Base-by-base conservation (phyloP, 768 basidiomycete species). In the Butyriboletus loyo region DNA sequence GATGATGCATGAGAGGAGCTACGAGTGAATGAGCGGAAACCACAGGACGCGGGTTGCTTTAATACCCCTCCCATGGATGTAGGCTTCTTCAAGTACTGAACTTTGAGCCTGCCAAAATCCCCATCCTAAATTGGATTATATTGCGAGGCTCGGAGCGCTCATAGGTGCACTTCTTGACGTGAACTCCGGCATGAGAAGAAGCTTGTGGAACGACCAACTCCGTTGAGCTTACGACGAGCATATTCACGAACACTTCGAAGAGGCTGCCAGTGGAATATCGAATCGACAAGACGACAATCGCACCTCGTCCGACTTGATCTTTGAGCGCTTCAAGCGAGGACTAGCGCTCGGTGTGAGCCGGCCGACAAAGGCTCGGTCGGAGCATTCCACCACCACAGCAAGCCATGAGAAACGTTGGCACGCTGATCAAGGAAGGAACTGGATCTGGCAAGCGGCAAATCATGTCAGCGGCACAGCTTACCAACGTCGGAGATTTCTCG, bases 401-500 rank as follows among this genome's bases (percentile, higher is more conserved):
- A 44, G 55, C 56, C 55, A 57, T 31, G 21, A 30, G 3, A 11
- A 51, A 5, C 7, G n/a, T 15, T 43, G 34, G 38, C 21, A 2
- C 27, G 32, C 13, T 32, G 31, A 13, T 11, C 31, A 1, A 13
- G 31, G 11, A 34, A 14, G 32, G 32, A 32, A 32, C 5, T 14
- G 14, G 13, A 14, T 32, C 32, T 42, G 49, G 34, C 51, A 42
- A 25, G 37, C 27, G 13, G 49, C 28, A 8, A 22, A 45, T 41
- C 40, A 11, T 32, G 22, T 22, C 19, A 22, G 8, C 21, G n/a
- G 22, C 50, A 64, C 61, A 61, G 62, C 62, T 62, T 58, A 54
- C 53, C 62, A 55, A 30, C 22, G 22, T 13, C 19, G 28, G 43
- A 31, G 28, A 31, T 28, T 31, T 6, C 6, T 2, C 10, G 8